Evolutionary conservation across 805 yeast species (phyloP), one percentile per base, ranked within the genome.

Genomic region (Saccharomycopsis javanensis): DNA sequence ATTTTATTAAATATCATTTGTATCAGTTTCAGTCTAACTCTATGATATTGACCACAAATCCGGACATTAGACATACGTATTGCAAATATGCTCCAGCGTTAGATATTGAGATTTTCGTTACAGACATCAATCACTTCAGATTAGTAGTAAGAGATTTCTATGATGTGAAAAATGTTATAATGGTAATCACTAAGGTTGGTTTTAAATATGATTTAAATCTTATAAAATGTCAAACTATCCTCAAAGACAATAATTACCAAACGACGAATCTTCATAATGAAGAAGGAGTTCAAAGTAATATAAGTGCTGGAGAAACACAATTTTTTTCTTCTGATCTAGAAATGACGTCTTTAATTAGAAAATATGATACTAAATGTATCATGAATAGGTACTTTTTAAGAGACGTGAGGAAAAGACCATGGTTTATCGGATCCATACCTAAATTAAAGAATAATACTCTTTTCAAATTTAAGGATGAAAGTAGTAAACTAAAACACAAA

Each of bases 31-130:
- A 82, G 10, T 11, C 42, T 13, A 54, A 25, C 4, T 27, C 55
- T 75, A 73, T 42, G 82, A 79, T 62, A 69, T 82, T 85, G 51
- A 78, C 89, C 1, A 85, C 91, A 0, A 85, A 82, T 62, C 90
- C 90, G 0, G 82, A 81, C 23, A 68, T 73, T 18, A 75, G 78
- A 60, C 89, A 85, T 65, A 67, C 79, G 37, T 78, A 76, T 61
- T 78, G 85, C 55, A 71, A 86, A 33, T 73, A 75, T 61, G 87
- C 81, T 0, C 89, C 89, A 0, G 82, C 87, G 2, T 82, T 79
- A 63, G 79, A 76, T 62, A 79, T 83, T 15, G 75, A 75, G 54
- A 62, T 77, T 1, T 42, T 42, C 66, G 68, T 45, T 68, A 48
- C 45, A 27, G 57, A 69, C 1, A 63, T 57, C 31, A 61, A 60